phyloP scores from a whole-genome alignment of 2,329 filamentous ascomycete species.

The Fusarium beomiforme region DNA sequence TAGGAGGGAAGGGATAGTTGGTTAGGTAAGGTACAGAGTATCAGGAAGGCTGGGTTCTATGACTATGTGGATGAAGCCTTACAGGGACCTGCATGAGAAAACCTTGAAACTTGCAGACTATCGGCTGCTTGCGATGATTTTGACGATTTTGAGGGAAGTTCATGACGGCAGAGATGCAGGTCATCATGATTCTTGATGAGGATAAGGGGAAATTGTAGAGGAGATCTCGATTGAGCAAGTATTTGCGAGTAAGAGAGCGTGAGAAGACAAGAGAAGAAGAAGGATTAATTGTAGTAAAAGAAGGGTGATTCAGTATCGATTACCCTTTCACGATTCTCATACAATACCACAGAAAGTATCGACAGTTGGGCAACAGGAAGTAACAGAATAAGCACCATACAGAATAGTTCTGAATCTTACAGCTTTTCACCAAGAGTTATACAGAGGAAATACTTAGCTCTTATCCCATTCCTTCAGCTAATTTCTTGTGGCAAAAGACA shows the following conservation, averaged over 20 bases:
- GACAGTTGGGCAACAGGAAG: background rate
- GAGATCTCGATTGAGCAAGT: conserved; percentile 8
- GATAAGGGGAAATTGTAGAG: background rate
- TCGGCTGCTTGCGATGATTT: background rate
- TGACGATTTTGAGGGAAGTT: background rate
- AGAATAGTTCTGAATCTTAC: too few relatives aligned
- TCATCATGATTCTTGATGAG: background rate
- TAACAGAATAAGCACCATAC: background rate
- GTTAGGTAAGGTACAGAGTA: background rate
- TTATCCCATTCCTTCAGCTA: background rate
- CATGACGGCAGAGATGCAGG: background rate
- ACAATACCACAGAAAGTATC: background rate
- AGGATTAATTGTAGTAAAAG: too few relatives aligned
- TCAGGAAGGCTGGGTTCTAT: background rate
- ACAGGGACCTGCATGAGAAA: conserved; percentile 10
- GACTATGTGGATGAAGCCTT: conserved; percentile 5
- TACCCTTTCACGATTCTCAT: background rate
- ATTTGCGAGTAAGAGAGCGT: background rate
- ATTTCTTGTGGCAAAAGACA: background rate
- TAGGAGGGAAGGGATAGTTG: background rate
- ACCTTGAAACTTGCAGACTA: conserved; percentile 6
- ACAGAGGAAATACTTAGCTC: too few relatives aligned
- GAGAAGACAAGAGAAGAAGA: background rate
- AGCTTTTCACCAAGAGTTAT: too few relatives aligned
- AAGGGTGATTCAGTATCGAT: background rate